Base-by-base conservation (phyloP, 305 asterid genomes). In the Fraxinus latifolia region DNA sequence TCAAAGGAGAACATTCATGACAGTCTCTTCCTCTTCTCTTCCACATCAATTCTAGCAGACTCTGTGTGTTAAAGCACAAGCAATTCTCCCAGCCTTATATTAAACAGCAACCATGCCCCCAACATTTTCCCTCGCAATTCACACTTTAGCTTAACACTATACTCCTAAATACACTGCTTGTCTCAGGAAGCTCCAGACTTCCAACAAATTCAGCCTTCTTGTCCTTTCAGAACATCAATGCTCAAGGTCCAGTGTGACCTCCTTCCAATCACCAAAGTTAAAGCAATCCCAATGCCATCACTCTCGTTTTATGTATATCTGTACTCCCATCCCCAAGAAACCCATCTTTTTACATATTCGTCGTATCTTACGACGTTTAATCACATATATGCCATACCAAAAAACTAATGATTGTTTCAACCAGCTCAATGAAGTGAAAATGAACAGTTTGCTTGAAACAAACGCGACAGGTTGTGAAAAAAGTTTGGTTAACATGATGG, bases 121-220 rank as follows among this genome's bases (percentile, higher is more conserved):
- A 29, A 32, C 23, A 70, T 32, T 70, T 14, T 6, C 76, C 39
- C 25, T 70, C 23, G 32, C 11, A 70, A 32, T 29, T 70, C 42
- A 70, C 23, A 70, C 25, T 32, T 14, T 15, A 70, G 76, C 44
- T 3, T 70, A 32, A 32, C 44, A 32, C 5, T 14, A n/a, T 15
- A 70, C 39, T 70, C 42, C 76, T 29, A 70, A 70, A 31, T 70
- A 31, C 39, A 70, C 11, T 70, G 76, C 23, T 70, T 31, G 42
- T 70, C 76, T 70, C 76, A 15, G 76, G 39, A 15, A 70, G 76
- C 76, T 70, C 23, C 76, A 70, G 76, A 70, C 8, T 70, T 70
- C 23, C 39, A 29, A 70, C 39, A 4, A 70, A 32, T 32, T 70
- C 44, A 32, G 11, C 44, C 42, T 15, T 5, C 76, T n/a, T 70